phyloP scores from a whole-genome alignment of 805 yeast genomes.

The Saccharomycopsis vini region DNA sequence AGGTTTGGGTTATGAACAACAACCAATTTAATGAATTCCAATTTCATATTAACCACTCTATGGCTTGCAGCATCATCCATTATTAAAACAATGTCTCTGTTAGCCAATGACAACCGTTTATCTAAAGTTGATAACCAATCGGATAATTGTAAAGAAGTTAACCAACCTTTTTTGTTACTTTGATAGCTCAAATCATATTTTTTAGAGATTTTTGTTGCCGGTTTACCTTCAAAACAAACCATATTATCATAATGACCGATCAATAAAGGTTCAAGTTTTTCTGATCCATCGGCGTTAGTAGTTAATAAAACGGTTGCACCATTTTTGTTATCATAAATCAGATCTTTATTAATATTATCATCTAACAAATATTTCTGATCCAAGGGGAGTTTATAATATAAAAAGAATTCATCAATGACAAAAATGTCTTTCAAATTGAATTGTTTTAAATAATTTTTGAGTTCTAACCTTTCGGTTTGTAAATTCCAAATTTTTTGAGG shows the following conservation, averaged over 20 bases:
- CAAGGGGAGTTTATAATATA: conserved; percentile 51
- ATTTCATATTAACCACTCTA: conserved; percentile 43
- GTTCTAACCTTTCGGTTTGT: conserved; percentile 40
- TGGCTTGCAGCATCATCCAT: conserved; percentile 58
- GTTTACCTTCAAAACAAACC: conserved; percentile 31
- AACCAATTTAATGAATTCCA: conserved; percentile 26
- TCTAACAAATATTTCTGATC: conserved; percentile 45
- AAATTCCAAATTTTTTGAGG: conserved; percentile 51
- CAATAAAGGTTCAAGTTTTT: conserved; percentile 50
- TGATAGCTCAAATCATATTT: conserved; percentile 46
- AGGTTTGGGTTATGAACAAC: conserved; percentile 13
- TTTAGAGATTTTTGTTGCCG: conserved; percentile 38
- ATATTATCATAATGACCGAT: conserved; percentile 50
- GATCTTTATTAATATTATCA: too few relatives aligned
- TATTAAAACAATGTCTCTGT: conserved; percentile 45
- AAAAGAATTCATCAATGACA: conserved; percentile 51
- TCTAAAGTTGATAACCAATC: conserved; percentile 54
- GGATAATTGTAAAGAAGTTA: conserved; percentile 53
- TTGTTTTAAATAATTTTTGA: conserved; percentile 38
- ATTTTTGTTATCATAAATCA: conserved; percentile 25
- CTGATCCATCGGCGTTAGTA: conserved; percentile 53
- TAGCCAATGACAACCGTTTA: conserved; percentile 40
- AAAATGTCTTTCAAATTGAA: conserved; percentile 45
- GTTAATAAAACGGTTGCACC: conserved; percentile 54
- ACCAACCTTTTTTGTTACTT: conserved; percentile 53